phyloP scores from a whole-genome alignment of 805 yeast genomes.

The Candida ascalaphidarum region DNA sequence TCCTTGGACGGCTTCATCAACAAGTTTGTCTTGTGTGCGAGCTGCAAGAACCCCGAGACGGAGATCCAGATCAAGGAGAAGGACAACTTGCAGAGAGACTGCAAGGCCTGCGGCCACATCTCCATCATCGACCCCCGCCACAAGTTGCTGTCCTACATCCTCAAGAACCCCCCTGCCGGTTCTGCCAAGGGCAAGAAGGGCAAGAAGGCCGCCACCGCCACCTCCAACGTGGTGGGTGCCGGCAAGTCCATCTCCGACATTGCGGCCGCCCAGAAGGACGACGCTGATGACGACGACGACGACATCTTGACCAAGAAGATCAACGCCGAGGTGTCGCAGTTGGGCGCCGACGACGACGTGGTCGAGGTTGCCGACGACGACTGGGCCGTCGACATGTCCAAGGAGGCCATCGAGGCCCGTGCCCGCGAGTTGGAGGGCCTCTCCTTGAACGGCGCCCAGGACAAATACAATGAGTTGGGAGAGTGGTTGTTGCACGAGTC shows the following conservation, averaged over 20 bases:
- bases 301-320: constrained; percentile 39
- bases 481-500: constrained; percentile 66
- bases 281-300: constrained; percentile 45
- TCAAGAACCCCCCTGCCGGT: constrained; percentile 78
- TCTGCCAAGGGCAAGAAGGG: constrained; percentile 53
- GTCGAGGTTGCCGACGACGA: constrained; percentile 80
- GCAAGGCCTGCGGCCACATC: constrained; percentile 96
- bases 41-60: constrained; percentile 97
- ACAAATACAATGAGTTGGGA: constrained; percentile 70
- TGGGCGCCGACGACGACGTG: constrained; percentile 38
- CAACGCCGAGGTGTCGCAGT: constrained; percentile 74
- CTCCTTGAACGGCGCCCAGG: constrained; percentile 35
- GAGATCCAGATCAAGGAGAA: constrained; percentile 74
- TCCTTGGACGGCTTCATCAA: constrained; percentile 87
- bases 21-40: constrained; percentile 87
- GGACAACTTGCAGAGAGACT: constrained; percentile 75
- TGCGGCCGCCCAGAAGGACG: constrained; percentile 44
- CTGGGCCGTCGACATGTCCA: constrained; percentile 97
- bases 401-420: constrained; percentile 90
- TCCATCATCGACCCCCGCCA: constrained; percentile 78
- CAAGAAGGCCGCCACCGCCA: constrained; percentile 78
- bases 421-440: constrained; percentile 78
- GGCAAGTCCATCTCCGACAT: constrained; percentile 75
- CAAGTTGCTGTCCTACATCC: constrained; percentile 76
- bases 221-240: constrained; percentile 84